Base-by-base conservation (phyloP, 2,329 filamentous ascomycete genomes). In the Pseudomassariella vexata region DNA sequence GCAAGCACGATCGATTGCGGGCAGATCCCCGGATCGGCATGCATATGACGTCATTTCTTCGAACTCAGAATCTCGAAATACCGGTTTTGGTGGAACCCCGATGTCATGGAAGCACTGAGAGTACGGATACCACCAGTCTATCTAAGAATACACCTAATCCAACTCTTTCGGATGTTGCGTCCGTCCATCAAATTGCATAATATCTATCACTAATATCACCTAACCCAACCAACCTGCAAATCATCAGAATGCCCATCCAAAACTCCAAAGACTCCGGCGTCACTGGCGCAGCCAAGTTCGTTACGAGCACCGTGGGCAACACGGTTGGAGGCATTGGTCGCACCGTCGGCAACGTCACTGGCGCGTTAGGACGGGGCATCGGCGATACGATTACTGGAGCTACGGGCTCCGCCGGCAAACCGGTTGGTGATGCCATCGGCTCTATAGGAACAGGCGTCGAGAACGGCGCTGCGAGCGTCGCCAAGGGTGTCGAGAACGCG, bases 401-500 rank as follows among this genome's bases (percentile, higher is more conserved):
- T 3, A 63, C 65, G 2, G 66, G 66, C 1, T 64, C 56, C 15
- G 49, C 58, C 10, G 66, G 65, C 5, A 62, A 62, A 41, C 62
- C 65, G 8, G 52, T 71, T n/a, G 67, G 66, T 5, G 63, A 70
- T 43, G 65, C 61, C 0, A 35, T 71, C 16, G 52, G 58, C 2
- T 62, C 53, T 41, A 41, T 64, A 3, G 62, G 63, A 9, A 60
- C 51, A 3, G 65, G 65, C 1, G 43, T 70, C 2, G 59, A 70
- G 47, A 49, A 57, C 38, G 67, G 65, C 10, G 56, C 61, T 7
- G 55, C 54, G 27, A 48, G 49, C 30, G 56, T 71, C 14, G 59
- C 62, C 7, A 57, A 59, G 46, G 66, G 66, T 0, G 57, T 68
- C 17, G 65, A 70, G 49, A 58, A 67, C 47, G 66, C 63, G 9